These are phyloP conservation scores for Ballota nigra DNA, from an alignment of 257 asterid species.

Conservation along the genomic window DNA sequence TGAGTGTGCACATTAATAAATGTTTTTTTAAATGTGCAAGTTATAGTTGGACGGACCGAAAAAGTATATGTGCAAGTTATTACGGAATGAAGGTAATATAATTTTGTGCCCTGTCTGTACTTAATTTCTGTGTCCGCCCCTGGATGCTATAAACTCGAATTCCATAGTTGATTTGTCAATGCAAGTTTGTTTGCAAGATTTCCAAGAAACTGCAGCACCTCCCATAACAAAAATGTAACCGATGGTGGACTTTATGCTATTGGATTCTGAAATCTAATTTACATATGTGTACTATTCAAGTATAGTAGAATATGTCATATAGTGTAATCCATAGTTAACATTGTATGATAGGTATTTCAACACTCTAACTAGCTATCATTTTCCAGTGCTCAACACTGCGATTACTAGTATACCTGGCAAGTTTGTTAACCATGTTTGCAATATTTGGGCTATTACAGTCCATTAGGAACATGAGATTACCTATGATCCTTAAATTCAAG, in stretches of 20 bases:
- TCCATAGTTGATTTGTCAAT: not conserved
- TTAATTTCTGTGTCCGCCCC: too few relatives aligned
- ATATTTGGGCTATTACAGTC: too few relatives aligned
- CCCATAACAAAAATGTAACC: not conserved
- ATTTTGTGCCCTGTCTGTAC: too few relatives aligned
- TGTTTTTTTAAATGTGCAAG: too few relatives aligned
- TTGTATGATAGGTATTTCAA: not conserved
- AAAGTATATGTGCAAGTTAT: too few relatives aligned
- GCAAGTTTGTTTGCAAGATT: not conserved
- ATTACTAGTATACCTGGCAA: not conserved
- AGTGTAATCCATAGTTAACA: not conserved
- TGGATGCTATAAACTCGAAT: too few relatives aligned
- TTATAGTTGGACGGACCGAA: too few relatives aligned
- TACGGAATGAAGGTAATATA: too few relatives aligned
- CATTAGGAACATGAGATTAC: too few relatives aligned
- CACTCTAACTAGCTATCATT: not conserved
- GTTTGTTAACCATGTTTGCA: too few relatives aligned
- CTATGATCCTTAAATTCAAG: not conserved
- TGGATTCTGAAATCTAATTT: not conserved
- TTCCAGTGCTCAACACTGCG: too few relatives aligned
- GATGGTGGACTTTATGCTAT: not conserved
- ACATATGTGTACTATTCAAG: not conserved
- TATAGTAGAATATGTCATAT: not conserved
- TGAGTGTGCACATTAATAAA: too few relatives aligned
- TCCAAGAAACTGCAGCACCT: not conserved